Evolutionary conservation across 2,329 filamentous ascomycete genomes (phyloP).

Genomic region (Hymenoscyphus albidus): DNA sequence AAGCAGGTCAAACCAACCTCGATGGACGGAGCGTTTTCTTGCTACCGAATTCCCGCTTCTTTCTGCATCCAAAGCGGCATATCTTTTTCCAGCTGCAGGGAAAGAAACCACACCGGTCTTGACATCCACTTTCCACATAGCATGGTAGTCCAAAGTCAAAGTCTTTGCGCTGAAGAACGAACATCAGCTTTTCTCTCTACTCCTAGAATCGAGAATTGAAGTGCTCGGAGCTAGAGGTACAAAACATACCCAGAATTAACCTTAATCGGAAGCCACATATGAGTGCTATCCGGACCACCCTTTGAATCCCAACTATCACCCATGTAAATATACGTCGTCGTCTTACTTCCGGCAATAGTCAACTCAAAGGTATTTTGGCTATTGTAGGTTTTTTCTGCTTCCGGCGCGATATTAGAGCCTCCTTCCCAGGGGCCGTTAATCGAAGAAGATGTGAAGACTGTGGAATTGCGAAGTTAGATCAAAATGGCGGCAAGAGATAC

Average conservation of each 20-base stretch:
- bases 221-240: not conserved
- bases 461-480: not conserved
- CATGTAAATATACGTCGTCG: constrained; percentile 39
- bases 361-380: constrained; percentile 39
- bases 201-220: not conserved
- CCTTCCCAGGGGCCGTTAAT: constrained; percentile 36
- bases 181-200: not conserved
- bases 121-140: constrained; percentile 41
- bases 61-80: constrained; percentile 35
- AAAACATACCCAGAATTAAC: constrained; percentile 31
- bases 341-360: constrained; percentile 34
- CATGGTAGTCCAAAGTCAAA: constrained; percentile 38
- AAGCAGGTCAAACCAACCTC: constrained; percentile 2
- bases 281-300: constrained; percentile 36
- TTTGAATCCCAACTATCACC: constrained; percentile 39
- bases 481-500: not conserved
- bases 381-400: constrained; percentile 36
- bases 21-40: not conserved
- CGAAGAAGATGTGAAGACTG: constrained; percentile 34
- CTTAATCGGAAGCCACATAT: constrained; percentile 40
- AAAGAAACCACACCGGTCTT: constrained; percentile 37
- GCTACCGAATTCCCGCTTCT: constrained; percentile 22
- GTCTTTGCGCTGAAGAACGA: constrained; percentile 25
- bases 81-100: constrained; percentile 35
- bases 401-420: constrained; percentile 37